Base-by-base conservation (phyloP, 768 basidiomycete species). In the Neoboletus magnificus region DNA sequence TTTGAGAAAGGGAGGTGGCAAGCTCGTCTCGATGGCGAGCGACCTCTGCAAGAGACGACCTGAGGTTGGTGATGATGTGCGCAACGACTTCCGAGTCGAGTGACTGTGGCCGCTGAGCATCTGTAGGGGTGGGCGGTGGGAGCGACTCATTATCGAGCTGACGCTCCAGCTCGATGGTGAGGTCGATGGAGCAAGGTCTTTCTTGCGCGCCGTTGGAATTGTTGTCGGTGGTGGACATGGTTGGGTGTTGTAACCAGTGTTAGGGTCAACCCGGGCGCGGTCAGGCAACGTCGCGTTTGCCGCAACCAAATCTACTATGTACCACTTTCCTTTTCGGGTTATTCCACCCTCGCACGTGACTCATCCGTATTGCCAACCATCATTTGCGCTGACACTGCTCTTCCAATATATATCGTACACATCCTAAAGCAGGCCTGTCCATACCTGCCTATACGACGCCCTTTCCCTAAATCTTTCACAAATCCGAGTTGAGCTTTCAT, bases 1-100 rank as follows among this genome's bases (percentile, higher is more conserved):
- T 71, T 15, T 76, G 71, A 2, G 78, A 73, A 23, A 92, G 70
- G 43, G 82, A 64, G 44, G 76, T 70, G 36, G 79, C 70, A 41
- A 93, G 74, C 18, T 84, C 82, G 65, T 92, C 87, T 50, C 88
- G 84, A 66, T 92, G 89, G 64, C 79, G 82, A 35, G 85, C 82
- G 56, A 85, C 74, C 30, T 84, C 83, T 3, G 77, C 72, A 47
- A 93, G 68, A 22, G 82, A 81, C n/a, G 82, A 74, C 48, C 86
- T 82, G 50, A 93, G 79, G 65, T 89, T 82, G 42, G 82, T 84
- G 46, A 93, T 75, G 61, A 93, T 85, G 58, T 89, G 86, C 8
- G 86, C 83, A 30, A 93, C 79, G 39, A 93, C 80, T 22, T 86
- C 79, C 7, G 87, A 81, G 68, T 93, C 91, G 44, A 91, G 77